Percentiles rank a stretch among this genome's conserved stretches.
phyloP scores from a whole-genome alignment of 148 eudicot genomes.

The Vaccinium corymbosum region DNA sequence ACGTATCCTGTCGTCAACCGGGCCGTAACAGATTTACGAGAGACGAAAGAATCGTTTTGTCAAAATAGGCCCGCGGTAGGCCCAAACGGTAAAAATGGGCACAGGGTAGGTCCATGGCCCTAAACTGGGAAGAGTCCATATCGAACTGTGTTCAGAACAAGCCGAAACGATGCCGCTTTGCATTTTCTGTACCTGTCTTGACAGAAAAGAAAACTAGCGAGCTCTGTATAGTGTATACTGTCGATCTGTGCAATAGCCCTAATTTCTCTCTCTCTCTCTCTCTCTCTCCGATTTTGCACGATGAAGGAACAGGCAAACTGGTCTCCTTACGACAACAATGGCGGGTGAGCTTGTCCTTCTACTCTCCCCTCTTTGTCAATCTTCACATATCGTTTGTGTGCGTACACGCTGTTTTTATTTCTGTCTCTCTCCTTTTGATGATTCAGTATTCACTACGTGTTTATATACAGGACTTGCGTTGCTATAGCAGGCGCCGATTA shows the following conservation, averaged over 20 bases:
- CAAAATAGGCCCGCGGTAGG: neutral
- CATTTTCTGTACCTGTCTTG: neutral
- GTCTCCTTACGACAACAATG: conserved; percentile 94
- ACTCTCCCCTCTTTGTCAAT: neutral
- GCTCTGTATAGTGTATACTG: neutral
- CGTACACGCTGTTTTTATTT: too few relatives aligned
- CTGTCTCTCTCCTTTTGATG: neutral
- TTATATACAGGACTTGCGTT: conserved; percentile 56
- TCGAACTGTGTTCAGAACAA: neutral
- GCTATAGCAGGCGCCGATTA: conserved; percentile 82
- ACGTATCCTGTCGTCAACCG: too few relatives aligned
- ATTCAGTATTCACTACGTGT: neutral
- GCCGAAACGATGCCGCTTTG: neutral
- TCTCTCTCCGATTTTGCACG: conserved; percentile 28
- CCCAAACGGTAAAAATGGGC: neutral
- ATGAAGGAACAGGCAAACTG: conserved; percentile 65
- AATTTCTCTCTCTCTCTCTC: neutral
- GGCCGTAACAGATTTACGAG: too few relatives aligned
- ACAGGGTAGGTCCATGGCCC: neutral
- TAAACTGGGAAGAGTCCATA: neutral
- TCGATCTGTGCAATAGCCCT: conserved; percentile 1
- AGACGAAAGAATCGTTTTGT: too few relatives aligned
- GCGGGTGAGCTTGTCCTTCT: conserved; percentile 48
- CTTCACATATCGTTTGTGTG: too few relatives aligned
- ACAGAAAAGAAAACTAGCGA: conserved; percentile 4